Percentiles rank a stretch among this genome's conserved stretches.
Conservation (phyloP, 2,329 filamentous ascomycete genomes). For the Tolypocladium amazonense region DNA sequence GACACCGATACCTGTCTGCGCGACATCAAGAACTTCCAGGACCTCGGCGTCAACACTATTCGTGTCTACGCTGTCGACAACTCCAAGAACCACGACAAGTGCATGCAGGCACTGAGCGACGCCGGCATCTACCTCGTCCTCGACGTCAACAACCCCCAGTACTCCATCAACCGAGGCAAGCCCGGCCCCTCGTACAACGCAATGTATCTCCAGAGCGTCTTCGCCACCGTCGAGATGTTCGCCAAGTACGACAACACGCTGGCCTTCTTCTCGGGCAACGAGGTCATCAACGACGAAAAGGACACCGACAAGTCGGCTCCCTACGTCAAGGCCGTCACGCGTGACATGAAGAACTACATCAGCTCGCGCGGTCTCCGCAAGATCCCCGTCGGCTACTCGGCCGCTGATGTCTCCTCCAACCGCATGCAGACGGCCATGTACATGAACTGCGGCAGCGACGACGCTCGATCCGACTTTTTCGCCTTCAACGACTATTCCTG, state of each 20-base stretch:
- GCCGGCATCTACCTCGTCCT: conserved; percentile 88
- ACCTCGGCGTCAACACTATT: conserved; percentile 81
- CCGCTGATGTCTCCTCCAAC: conserved; percentile 75
- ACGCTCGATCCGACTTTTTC: conserved; percentile 80
- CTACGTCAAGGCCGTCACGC: conserved; percentile 69
- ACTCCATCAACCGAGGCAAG: conserved; percentile 71
- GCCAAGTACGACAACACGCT: conserved; percentile 76
- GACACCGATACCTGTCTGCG: conserved; percentile 61
- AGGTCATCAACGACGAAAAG: conserved; percentile 61
- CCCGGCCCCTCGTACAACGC: conserved; percentile 81
- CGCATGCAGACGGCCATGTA: conserved; percentile 79
- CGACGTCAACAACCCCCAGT: conserved; percentile 81
- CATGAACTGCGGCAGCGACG: conserved; percentile 86
- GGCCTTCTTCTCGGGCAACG: conserved; percentile 75
- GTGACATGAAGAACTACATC: conserved; percentile 66
- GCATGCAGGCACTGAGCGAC: conserved; percentile 71
- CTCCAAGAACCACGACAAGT: conserved; percentile 66
- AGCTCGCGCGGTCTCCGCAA: conserved; percentile 48
- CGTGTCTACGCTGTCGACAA: conserved; percentile 93
- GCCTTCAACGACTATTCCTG: conserved; percentile 86
- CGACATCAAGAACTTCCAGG: conserved; percentile 72
- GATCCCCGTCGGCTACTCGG: conserved; percentile 66
- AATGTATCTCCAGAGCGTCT: conserved; percentile 72
- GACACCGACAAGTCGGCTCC: conserved; percentile 56
- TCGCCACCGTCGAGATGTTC: conserved; percentile 81